Percentiles rank a stretch among this genome's conserved stretches.
Evolutionary conservation across 164 flowering plant species (phyloP).

Genomic region (Berberis thunbergii): DNA sequence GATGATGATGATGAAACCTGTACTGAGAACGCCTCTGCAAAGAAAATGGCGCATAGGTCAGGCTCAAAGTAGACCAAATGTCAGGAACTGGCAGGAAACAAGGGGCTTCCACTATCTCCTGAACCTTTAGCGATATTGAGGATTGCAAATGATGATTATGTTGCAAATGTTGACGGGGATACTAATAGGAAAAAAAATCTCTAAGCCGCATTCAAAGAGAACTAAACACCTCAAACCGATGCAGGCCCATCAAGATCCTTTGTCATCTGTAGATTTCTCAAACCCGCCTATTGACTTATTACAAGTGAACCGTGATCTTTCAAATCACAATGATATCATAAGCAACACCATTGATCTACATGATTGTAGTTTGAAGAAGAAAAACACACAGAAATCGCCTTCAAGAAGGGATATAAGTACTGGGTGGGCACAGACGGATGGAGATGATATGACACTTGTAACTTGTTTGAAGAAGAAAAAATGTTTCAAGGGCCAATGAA

Average conservation of each 20-base stretch:
- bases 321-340: no score
- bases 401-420: background rate
- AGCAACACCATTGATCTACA: slow-evolving; percentile 3
- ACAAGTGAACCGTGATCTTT: no score
- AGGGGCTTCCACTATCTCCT: slow-evolving; percentile 4
- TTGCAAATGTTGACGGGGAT: background rate
- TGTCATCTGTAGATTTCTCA: slow-evolving; percentile 1
- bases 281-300: background rate
- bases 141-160: slow-evolving; percentile 1
- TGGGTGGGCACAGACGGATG: slow-evolving; percentile 5
- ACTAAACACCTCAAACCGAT: background rate
- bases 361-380: background rate
- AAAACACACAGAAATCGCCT: background rate
- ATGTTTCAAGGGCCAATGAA: background rate
- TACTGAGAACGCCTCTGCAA: no score
- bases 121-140: slow-evolving; percentile 3
- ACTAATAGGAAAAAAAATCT: background rate
- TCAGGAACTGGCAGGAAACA: slow-evolving; percentile 1
- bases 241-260: slow-evolving; percentile 2
- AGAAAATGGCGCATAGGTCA: no score
- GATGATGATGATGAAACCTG: no score
- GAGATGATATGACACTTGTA: slow-evolving; percentile 14
- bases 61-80: background rate
- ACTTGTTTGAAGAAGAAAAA: slow-evolving; percentile 3
- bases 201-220: background rate